These are phyloP conservation scores for Microcyclospora tardicrescens DNA, from an alignment of 2,329 filamentous ascomycete species.

Conservation along the genomic window DNA sequence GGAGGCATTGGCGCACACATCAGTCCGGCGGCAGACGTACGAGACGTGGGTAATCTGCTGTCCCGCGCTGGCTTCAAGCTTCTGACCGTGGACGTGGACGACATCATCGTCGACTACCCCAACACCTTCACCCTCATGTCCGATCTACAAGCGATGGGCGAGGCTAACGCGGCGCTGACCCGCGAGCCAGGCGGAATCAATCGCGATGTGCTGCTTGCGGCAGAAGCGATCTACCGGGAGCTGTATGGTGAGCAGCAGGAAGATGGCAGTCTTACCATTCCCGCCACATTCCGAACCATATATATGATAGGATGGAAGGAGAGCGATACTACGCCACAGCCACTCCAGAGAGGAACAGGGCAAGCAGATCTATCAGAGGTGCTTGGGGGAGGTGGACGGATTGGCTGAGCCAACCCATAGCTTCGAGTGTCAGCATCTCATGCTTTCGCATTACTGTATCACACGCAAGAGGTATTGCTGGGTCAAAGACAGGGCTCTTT, in stretches of 20 bases:
- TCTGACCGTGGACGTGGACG: constrained; percentile 91
- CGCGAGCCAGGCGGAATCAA: constrained; percentile 64
- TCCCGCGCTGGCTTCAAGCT: constrained; percentile 86
- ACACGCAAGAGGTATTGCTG: no score
- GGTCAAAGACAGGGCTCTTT: no score
- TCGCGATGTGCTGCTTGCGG: constrained; percentile 74
- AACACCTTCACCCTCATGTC: constrained; percentile 82
- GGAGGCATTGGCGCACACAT: constrained; percentile 89
- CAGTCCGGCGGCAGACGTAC: constrained; percentile 81
- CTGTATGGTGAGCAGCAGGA: constrained; percentile 64
- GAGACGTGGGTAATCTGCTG: constrained; percentile 78
- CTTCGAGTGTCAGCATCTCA: neutral
- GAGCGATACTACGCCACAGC: constrained; percentile 62
- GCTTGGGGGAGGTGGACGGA: constrained; percentile 34
- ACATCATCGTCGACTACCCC: constrained; percentile 91
- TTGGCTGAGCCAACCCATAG: constrained; percentile 4
- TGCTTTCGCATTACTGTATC: no score
- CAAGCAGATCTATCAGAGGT: constrained; percentile 82
- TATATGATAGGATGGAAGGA: constrained; percentile 99
- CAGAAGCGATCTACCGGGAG: constrained; percentile 75
- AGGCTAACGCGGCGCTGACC: constrained; percentile 78
- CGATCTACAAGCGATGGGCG: constrained; percentile 92
- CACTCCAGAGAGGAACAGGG: constrained; percentile 70
- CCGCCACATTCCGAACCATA: constrained; percentile 87
- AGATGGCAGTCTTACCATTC: constrained; percentile 49